Conservation (phyloP, 495 filamentous ascomycete species). For the Pyronema omphalodes region DNA sequence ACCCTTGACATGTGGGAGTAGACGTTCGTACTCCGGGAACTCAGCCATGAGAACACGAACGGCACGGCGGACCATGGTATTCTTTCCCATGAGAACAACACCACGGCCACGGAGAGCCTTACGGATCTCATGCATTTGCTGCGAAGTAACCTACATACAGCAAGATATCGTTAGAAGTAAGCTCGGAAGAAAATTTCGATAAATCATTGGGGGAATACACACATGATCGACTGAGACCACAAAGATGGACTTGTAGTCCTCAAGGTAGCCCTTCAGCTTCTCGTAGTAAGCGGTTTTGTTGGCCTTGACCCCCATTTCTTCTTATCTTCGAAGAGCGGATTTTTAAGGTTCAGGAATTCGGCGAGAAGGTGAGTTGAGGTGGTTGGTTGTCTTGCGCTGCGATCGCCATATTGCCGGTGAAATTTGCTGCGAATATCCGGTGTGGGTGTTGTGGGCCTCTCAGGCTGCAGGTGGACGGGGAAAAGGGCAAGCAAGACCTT, state of each 20-base stretch:
- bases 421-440: no score
- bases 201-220: slow-evolving; percentile 8
- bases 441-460: no score
- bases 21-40: slow-evolving; percentile 88
- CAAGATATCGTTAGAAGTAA: neutral
- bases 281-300: slow-evolving; percentile 98
- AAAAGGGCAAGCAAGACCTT: no score
- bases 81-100: slow-evolving; percentile 99
- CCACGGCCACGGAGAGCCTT: slow-evolving; percentile 66
- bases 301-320: slow-evolving; percentile 99
- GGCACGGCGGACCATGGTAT: slow-evolving; percentile 98
- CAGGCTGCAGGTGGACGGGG: no score
- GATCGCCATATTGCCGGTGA: no score
- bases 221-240: slow-evolving; percentile 92
- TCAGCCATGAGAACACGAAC: slow-evolving; percentile 87
- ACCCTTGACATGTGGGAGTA: slow-evolving; percentile 86
- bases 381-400: no score
- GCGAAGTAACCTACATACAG: slow-evolving; percentile 47
- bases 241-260: slow-evolving; percentile 89
- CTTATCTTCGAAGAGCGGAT: slow-evolving; percentile 86
- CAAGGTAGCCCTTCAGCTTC: slow-evolving; percentile 86
- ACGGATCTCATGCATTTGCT: slow-evolving; percentile 99
- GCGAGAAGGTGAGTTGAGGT: no score
- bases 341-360: slow-evolving; percentile 49
- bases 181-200: neutral